phyloP scores from a whole-genome alignment of 805 yeast genomes.

The Grigorovia yakushimaensis region DNA sequence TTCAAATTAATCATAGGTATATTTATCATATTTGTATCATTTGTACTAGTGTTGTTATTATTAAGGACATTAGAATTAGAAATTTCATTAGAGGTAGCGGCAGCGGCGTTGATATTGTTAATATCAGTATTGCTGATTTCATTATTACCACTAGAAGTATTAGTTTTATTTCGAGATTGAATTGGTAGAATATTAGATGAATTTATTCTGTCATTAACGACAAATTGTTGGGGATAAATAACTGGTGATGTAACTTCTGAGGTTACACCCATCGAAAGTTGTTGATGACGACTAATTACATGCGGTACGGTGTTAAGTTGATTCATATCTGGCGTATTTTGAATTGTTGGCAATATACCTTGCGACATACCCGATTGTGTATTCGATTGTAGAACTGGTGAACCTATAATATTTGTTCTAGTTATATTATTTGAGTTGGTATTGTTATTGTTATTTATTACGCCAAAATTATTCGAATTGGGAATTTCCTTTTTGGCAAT shows the following conservation, averaged over 20 bases:
- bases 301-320: not conserved
- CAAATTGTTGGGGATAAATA: not conserved
- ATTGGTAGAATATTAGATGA: not conserved
- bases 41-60: not conserved
- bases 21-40: not conserved
- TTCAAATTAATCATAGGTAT: not conserved
- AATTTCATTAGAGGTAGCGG: no score
- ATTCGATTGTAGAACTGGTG: not conserved
- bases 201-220: not conserved
- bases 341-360: not conserved
- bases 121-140: not conserved
- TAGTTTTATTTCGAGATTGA: not conserved
- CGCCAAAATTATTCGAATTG: not conserved
- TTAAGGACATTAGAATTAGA: no score
- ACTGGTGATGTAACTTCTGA: not conserved
- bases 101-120: not conserved
- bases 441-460: not conserved
- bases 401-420: not conserved
- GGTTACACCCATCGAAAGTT: not conserved
- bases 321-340: not conserved
- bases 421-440: not conserved
- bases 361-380: not conserved
- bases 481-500: not conserved
- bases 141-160: not conserved
- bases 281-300: not conserved